Evolutionary conservation across 2,329 filamentous ascomycete genomes (phyloP), one percentile per base, ranked within the genome.

Genomic region (Paracamarosporium sp.): DNA sequence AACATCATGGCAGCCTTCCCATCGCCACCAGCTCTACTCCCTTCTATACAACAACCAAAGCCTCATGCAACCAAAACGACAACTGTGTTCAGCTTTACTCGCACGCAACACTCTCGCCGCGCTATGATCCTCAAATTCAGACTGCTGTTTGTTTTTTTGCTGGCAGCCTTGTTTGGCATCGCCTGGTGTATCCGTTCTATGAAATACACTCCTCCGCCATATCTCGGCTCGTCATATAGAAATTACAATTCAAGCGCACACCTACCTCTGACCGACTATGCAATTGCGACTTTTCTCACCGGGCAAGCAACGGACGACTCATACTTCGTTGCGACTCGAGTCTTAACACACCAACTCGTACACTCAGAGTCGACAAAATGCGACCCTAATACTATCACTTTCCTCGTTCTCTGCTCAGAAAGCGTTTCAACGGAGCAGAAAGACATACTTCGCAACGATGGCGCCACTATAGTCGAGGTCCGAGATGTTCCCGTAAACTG

Each of bases 311-410:
- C 31, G 24, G 55, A 66, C 45, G 64, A 70, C 56, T 65, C 70
- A 45, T 82, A 81, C 63, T 79, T 78, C 59, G 66, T 71, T 22
- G 74, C 73, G 20, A 68, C 75, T 1, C 76, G 79, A 4, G 68
- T 77, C 43, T 66, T 81, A 11, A 67, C 73, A 12, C 80, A 80
- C 62, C 79, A 81, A 61, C 64, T 81, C 4, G 66, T 80, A 2
- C 76, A 80, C 52, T 74, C 70, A 20, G 64, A 71, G 0, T 56
- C 70, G 9, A 82, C 79, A 2, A 67, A 69, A 27, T 67, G 69
- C 20, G 69, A 70, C 15, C 60, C 60, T 17, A 59, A 55, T 2
- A 38, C 65, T 0, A 76, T 79, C 15, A 69, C 72, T 11, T 77
- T 79, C 58, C 60, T 81, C 38, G 74, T 81, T 9, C 65, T 80